Evolutionary conservation across 2,329 filamentous ascomycete species (phyloP), one percentile per base, ranked within the genome.

Genomic region (Aphanocladium album): DNA sequence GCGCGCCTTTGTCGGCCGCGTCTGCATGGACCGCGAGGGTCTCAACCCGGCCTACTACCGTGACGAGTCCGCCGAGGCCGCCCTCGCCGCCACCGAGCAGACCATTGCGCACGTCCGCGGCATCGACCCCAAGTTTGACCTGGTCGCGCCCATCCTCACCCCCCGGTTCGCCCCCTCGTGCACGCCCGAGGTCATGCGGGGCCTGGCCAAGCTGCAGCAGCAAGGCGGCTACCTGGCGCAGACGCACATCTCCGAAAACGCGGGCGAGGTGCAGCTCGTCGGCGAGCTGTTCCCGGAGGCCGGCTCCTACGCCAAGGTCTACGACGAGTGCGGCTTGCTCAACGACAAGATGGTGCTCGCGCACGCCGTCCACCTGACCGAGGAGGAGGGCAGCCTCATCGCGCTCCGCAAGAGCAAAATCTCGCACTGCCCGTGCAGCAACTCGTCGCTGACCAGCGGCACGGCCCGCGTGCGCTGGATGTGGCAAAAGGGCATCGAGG

Each of bases 241-340:
- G 77, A 97, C 93, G 7, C 93, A 98, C 75, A 85, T 98, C 59
- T 89, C 88, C 0, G 93, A 98, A 72, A 97, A 96, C 73, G 77
- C 75, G 14, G 77, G 78, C 66, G 93, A 98, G 75, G 78, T 93
- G 41, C 77, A 77, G 3, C 82, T 96, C 0, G 93, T 97, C 1
- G 73, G 77, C 17, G 67, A 83, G 11, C 70, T 93, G 49, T 96
- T 96, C 74, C 89, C 90, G 0, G 76, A 82, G 0, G 74, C 77
- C 37, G 71, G 71, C 2, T 82, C 79, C 17, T 98, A 98, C 71
- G 81, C 91, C 0, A 81, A 81, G 35, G 89, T 96, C 25, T 98
- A 98, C 76, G 91, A 96, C 66, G 72, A 76, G 0, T 79, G 83
- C 57, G 86, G 85, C 0, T 78, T 98, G 3, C 79, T 98, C 5